phyloP scores from a whole-genome alignment of 179 eudicot genomes.

The Actinidia arguta region DNA sequence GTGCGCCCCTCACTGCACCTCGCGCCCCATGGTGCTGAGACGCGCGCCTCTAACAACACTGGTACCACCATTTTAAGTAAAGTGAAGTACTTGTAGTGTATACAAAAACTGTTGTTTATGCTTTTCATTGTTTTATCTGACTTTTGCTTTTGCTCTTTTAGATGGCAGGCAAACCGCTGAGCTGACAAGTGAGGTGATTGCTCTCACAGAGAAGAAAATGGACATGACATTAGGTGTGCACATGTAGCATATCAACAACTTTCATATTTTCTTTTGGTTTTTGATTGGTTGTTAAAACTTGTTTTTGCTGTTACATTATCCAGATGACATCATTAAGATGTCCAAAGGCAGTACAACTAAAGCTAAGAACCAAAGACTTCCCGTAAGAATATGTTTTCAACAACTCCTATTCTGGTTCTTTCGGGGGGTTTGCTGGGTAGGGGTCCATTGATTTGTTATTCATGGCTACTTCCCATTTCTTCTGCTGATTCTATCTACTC shows the following conservation, averaged over 20 bases:
- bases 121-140: conserved; percentile 5
- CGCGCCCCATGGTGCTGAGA: too few species aligned
- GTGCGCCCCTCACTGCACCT: too few species aligned
- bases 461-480: too few species aligned
- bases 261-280: background rate
- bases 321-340: conserved; percentile 98
- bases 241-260: background rate
- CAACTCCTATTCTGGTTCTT: background rate
- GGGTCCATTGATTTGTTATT: too few species aligned
- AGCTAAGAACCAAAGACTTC: conserved; percentile 60
- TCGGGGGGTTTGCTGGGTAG: too few species aligned
- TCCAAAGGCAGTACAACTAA: conserved; percentile 60
- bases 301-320: background rate
- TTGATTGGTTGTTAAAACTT: background rate
- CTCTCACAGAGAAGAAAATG: conserved; percentile 95
- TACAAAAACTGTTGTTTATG: too few species aligned
- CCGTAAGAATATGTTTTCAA: conserved; percentile 45
- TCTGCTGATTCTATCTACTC: too few species aligned
- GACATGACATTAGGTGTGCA: conserved; percentile 83
- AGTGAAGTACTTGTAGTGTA: too few species aligned
- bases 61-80: too few species aligned
- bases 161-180: conserved; percentile 84
- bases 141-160: conserved; percentile 27
- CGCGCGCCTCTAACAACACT: too few species aligned
- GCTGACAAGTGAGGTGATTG: conserved; percentile 77